Conservation (phyloP, 1,284 basidiomycete species). For the Golubevia sp. region DNA sequence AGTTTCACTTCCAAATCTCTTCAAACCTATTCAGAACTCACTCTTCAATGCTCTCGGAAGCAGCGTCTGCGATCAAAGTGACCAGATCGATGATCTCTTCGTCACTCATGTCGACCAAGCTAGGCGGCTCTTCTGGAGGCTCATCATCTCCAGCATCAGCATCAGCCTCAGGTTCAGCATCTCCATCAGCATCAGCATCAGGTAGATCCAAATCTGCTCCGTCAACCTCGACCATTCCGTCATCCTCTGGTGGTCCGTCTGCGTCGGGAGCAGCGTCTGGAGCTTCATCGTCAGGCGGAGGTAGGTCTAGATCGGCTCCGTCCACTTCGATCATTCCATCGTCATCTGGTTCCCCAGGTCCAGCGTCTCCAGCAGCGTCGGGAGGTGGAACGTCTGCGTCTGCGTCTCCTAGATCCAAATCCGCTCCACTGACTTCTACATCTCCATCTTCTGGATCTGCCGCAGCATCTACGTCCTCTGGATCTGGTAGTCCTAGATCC, state of each 20-base stretch:
- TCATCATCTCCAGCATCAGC: neutral
- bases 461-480: slow-evolving; percentile 24
- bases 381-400: neutral
- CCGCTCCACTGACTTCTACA: slow-evolving; percentile 15
- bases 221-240: neutral
- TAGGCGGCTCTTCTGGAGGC: neutral
- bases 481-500: neutral
- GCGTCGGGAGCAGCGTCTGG: neutral
- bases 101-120: neutral
- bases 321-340: neutral
- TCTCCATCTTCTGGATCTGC: slow-evolving; percentile 58
- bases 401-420: neutral
- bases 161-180: neutral
- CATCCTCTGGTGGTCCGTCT: neutral
- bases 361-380: neutral
- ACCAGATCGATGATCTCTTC: neutral
- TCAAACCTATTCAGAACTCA: neutral
- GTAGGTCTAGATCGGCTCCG: neutral
- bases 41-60: neutral
- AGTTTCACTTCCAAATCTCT: neutral
- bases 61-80: neutral
- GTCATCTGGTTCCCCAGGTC: neutral
- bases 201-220: neutral
- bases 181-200: neutral
- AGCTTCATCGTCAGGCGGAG: neutral